Base-by-base conservation (phyloP, 768 basidiomycete genomes). In the Suillus ampliporus region DNA sequence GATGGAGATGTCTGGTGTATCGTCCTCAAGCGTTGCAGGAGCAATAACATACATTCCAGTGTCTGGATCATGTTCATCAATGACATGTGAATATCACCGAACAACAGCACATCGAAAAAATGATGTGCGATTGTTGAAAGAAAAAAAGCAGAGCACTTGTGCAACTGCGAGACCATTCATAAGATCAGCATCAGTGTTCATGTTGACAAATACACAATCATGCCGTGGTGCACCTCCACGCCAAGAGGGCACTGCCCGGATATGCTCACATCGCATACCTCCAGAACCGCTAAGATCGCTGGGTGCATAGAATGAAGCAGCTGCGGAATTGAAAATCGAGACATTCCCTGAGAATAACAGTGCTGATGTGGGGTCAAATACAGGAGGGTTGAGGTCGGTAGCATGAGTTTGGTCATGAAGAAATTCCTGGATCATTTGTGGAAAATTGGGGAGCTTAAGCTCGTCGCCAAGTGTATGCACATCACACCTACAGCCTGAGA, bases 21-120 rank as follows among this genome's bases (percentile, higher is more conserved):
- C 28, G 15, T 62, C 51, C 5, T 62, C 52, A n/a, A 19, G 23
- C 19, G 53, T 26, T 44, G 44, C 1, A 41, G 61, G 26, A 58
- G 57, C 54, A 52, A 64, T 41, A 62, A 57, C 37, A 21, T 46
- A 46, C 44, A 46, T 46, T 23, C 44, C 44, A 23, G 44, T 46
- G 10, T 46, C 44, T 10, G n/a, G 44, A 46, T 46, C 44, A 23
- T 2, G 11, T 21, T n/a, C n/a, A 4, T 11, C n/a, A n/a, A 44
- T n/a, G n/a, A 44, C 43, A 44, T 44, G 43, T 1, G 43, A 44
- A n/a, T 23, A 46, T 21, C 44, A 46, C 10, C 4, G 11, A 46
- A 46, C 21, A 4, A 46, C 44, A 23, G 44, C 44, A 46, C 44
- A 44, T 44, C 11, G 43, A 44, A 44, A 44, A 44, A 44, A 44